phyloP scores from a whole-genome alignment of 306 rosid species.

The Dryas alaskensis region DNA sequence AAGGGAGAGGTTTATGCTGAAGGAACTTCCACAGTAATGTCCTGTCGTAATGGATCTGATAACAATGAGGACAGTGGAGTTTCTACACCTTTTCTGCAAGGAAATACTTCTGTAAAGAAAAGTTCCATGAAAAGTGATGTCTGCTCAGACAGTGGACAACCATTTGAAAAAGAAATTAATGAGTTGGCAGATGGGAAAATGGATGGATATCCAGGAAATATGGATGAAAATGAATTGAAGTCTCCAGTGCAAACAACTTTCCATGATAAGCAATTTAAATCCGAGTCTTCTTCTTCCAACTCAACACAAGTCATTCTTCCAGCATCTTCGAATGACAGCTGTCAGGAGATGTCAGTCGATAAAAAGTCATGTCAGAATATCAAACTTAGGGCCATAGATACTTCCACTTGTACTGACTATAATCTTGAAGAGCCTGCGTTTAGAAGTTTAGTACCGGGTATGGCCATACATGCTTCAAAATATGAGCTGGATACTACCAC shows the following conservation, averaged over 20 bases:
- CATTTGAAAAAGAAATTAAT: constrained; percentile 13
- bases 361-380: constrained; percentile 20
- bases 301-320: constrained; percentile 29
- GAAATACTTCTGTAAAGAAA: constrained; percentile 9
- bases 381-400: constrained; percentile 11
- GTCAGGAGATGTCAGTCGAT: constrained; percentile 24
- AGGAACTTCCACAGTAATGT: constrained; percentile 9
- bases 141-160: constrained; percentile 22
- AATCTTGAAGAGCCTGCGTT: constrained; percentile 22
- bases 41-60: constrained; percentile 14
- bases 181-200: constrained; percentile 5
- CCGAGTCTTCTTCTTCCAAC: constrained; percentile 34
- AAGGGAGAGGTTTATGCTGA: neutral
- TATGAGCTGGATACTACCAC: constrained; percentile 18
- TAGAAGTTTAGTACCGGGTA: constrained; percentile 15
- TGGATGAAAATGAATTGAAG: constrained; percentile 22
- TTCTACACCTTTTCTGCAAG: constrained; percentile 10
- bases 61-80: constrained; percentile 18
- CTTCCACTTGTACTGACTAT: constrained; percentile 17
- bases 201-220: constrained; percentile 5
- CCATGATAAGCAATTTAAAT: constrained; percentile 21
- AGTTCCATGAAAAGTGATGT: constrained; percentile 11
- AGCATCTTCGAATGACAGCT: constrained; percentile 34
- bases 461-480: neutral
- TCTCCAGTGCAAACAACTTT: constrained; percentile 4